Conservation (phyloP, 345 rosid genomes). For the Balakata baccata region DNA sequence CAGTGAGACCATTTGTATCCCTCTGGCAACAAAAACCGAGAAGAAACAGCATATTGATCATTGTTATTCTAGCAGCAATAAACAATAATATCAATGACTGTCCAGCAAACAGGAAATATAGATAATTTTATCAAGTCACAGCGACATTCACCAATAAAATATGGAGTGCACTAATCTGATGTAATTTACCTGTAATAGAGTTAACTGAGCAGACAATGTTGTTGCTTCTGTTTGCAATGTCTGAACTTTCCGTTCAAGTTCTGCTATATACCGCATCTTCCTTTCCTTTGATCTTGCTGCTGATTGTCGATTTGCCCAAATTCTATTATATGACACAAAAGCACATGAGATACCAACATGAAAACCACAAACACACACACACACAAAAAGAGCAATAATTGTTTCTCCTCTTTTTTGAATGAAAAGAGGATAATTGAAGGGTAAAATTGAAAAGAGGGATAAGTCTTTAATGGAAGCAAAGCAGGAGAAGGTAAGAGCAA, state of each 20-base stretch:
- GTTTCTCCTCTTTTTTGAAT: neutral
- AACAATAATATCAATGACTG: neutral
- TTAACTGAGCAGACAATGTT: constrained; percentile 80
- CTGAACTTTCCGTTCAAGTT: constrained; percentile 88
- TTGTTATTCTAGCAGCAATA: neutral
- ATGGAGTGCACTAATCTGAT: neutral
- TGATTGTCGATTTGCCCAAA: constrained; percentile 97
- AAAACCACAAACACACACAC: neutral
- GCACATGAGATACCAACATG: neutral
- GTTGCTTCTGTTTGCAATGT: constrained; percentile 90
- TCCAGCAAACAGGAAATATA: constrained; percentile 10
- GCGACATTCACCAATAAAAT: neutral
- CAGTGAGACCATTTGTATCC: constrained; percentile 73
- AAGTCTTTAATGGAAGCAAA: neutral
- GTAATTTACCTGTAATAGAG: constrained; percentile 71
- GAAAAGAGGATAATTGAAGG: neutral
- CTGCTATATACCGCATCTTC: constrained; percentile 89
- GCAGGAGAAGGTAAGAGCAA: neutral
- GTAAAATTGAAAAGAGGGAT: neutral
- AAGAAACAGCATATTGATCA: neutral
- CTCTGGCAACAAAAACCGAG: constrained; percentile 43
- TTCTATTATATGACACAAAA: constrained; percentile 39
- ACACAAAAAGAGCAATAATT: neutral
- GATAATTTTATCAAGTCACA: neutral
- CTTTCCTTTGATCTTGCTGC: constrained; percentile 97